These are phyloP conservation scores for Nothophytophthora sp. DNA, from an alignment of 352 stramenopile species.

Conservation along the genomic window DNA sequence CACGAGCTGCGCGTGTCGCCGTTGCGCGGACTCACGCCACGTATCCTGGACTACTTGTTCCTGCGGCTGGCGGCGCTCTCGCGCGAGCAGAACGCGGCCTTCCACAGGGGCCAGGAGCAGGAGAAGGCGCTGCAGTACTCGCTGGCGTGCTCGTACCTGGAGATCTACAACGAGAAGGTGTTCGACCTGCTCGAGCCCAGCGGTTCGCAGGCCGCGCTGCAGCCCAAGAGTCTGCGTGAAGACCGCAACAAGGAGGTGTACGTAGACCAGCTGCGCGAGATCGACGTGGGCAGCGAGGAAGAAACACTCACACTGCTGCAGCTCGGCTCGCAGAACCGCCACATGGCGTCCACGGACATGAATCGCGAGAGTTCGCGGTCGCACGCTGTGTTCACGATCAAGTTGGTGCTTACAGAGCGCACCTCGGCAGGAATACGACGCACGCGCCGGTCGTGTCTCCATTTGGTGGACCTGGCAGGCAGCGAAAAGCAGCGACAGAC, in stretches of 20 bases:
- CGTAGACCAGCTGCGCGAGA: constrained; percentile 76
- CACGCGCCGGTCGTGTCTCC: constrained; percentile 74
- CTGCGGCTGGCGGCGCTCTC: constrained; percentile 44
- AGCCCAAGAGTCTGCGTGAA: constrained; percentile 76
- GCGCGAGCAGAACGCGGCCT: constrained; percentile 38
- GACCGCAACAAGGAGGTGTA: constrained; percentile 79
- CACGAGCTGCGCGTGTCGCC: constrained; percentile 54
- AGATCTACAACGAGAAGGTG: constrained; percentile 93
- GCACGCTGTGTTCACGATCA: constrained; percentile 97
- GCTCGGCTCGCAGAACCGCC: constrained; percentile 85
- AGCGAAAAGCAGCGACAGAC: constrained; percentile 90
- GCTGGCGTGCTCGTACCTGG: constrained; percentile 84
- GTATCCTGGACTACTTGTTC: constrained; percentile 88
- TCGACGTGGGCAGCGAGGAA: constrained; percentile 55
- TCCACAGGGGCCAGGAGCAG: constrained; percentile 27
- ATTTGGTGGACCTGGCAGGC: constrained; percentile 88
- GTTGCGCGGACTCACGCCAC: constrained; percentile 74
- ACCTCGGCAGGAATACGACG: constrained; percentile 57
- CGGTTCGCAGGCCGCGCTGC: constrained; percentile 35
- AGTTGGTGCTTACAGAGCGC: constrained; percentile 85
- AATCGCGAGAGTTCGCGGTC: constrained; percentile 96
- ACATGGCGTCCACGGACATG: constrained; percentile 97
- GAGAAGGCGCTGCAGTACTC: constrained; percentile 51
- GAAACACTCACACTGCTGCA: constrained; percentile 81
- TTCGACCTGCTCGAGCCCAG: constrained; percentile 83